Evolutionary conservation across 2,329 filamentous ascomycete species (phyloP), one percentile per base, ranked within the genome.

Genomic region (Talaromyces pinophilus): DNA sequence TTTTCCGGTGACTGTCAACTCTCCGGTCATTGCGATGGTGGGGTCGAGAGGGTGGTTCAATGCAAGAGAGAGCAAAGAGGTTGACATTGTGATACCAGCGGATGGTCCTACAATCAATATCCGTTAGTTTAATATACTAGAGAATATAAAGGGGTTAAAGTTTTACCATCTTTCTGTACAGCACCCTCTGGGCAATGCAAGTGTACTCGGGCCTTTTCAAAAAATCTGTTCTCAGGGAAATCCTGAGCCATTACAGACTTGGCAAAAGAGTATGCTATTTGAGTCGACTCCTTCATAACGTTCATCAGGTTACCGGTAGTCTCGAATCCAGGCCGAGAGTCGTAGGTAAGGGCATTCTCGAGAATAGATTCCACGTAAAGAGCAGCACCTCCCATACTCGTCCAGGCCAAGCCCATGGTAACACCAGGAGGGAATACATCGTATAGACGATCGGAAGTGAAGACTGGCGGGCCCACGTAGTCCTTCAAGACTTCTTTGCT

Each of bases 31-130:
- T 67, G 96, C 94, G 71, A 98, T 89, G 0, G 92, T 92, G 6
- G 94, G 92, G 74, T 93, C 86, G 60, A 99, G 85, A 17, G 90
- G 85, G 55, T 86, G 85, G 71, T 97, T 88, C 46, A 98, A 82
- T 8, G 92, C 94, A 68, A 99, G 83, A 62, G 91, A 94, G 61
- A 99, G 83, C 72, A 99, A 81, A 67, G 91, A 93, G 6, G 93
- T 96, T n/a, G 95, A 91, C 95, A 99, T 99, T 6, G 95, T 99
- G 74, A 99, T 95, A 76, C 95, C 95, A 22, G 95, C 95, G 59
- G 90, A 93, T 4, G 92, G 92, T 0, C 91, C 81, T 82, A 52
- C 46, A 63, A 52, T 50, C 22, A 17, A 17, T 13, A 48, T 50
- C 22, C 3, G 46, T 28, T 6, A 50, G 22, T 28, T 13, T 46